These are phyloP conservation scores for Populus trichocarpa DNA, from an alignment of 441 rosid species.

Conservation along the genomic window DNA sequence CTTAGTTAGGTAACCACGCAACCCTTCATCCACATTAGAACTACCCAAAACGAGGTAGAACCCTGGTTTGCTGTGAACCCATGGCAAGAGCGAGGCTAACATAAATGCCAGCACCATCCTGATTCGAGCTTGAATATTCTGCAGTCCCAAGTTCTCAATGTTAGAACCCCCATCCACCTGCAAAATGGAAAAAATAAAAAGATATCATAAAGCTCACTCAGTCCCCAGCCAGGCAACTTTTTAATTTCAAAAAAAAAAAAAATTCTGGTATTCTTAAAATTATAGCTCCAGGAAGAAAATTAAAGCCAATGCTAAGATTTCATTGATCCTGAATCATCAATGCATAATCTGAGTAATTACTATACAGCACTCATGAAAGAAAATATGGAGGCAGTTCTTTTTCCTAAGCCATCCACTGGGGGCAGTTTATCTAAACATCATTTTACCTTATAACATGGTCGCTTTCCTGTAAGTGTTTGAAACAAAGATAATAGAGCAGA, in stretches of 20 bases:
- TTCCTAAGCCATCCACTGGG: not conserved
- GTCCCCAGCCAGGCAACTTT: not conserved
- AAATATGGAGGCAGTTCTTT: not conserved
- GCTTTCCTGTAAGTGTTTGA: conserved; percentile 84
- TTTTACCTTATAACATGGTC: conserved; percentile 79
- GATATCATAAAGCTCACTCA: not conserved
- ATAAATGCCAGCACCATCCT: conserved; percentile 97
- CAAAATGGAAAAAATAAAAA: conserved; percentile 14
- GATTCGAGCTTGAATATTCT: conserved; percentile 96
- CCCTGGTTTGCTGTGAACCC: conserved; percentile 91
- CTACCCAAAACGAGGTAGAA: conserved; percentile 95
- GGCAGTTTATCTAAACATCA: not conserved
- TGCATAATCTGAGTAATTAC: not conserved
- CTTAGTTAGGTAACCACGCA: conserved; percentile 97
- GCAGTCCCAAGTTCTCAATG: conserved; percentile 85
- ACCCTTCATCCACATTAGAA: conserved; percentile 96
- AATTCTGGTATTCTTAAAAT: not conserved
- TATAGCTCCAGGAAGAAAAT: not conserved
- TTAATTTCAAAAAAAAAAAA: not conserved
- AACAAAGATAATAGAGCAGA: conserved; percentile 79
- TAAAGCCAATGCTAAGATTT: not conserved
- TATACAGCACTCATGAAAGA: not conserved
- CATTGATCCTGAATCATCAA: not conserved
- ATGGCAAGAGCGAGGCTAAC: conserved; percentile 94
- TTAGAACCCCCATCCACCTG: conserved; percentile 95